Percentiles rank a stretch among this genome's conserved stretches.
phyloP scores from a whole-genome alignment of 2,329 filamentous ascomycete genomes.

The Ophiostoma australiae region DNA sequence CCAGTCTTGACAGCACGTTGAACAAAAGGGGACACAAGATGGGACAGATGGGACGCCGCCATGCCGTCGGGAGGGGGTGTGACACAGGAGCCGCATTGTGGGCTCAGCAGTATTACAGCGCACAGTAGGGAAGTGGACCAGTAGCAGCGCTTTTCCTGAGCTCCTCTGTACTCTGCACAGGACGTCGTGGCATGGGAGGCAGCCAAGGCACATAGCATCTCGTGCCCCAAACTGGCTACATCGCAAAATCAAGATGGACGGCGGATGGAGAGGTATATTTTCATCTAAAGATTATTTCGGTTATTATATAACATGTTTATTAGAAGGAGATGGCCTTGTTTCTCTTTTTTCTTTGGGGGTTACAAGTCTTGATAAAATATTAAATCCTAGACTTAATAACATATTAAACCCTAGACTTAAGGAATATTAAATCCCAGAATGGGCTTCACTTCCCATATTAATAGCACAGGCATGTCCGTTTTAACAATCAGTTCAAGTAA shows the following conservation, averaged over 20 bases:
- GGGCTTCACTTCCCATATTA: too few species aligned
- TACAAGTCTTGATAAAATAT: too few species aligned
- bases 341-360: too few species aligned
- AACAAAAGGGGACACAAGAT: background rate
- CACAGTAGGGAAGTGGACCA: background rate
- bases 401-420: too few species aligned
- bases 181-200: background rate
- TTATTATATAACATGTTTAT: too few species aligned
- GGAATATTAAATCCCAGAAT: too few species aligned
- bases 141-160: too few species aligned
- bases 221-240: background rate
- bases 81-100: background rate
- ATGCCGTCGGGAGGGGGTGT: conserved; percentile 6
- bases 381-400: too few species aligned
- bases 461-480: too few species aligned
- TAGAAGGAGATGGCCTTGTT: too few species aligned
- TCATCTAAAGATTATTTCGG: too few species aligned
- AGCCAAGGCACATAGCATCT: background rate
- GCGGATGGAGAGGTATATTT: background rate
- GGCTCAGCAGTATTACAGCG: background rate
- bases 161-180: background rate
- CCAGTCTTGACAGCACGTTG: background rate
- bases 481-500: too few species aligned
- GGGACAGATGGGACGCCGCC: background rate
- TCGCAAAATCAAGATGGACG: background rate